A percentile compares a stretch with the other conserved stretches of the same genome.
These are phyloP conservation scores for Colletotrichum somersetense DNA, from an alignment of 2,329 filamentous ascomycete species.

Conservation along the genomic window DNA sequence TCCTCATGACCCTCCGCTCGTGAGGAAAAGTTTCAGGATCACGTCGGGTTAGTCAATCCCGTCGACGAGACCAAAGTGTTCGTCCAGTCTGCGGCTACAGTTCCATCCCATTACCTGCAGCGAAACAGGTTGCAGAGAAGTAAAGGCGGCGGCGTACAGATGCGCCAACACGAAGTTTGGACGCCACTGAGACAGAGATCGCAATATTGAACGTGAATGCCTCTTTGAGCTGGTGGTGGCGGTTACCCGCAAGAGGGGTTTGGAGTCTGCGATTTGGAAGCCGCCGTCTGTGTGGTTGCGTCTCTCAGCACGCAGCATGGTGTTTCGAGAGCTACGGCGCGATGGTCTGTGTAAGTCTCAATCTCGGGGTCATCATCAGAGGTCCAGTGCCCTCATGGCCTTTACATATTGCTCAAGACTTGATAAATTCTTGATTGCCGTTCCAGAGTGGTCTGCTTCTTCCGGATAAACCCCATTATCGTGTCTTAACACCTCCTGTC, in stretches of 20 bases:
- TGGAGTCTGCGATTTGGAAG: not conserved
- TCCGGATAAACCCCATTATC: not conserved
- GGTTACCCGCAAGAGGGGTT: not conserved
- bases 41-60: not conserved
- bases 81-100: not conserved
- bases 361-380: no score
- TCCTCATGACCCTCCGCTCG: not conserved
- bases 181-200: conserved; percentile 13
- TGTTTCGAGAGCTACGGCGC: conserved; percentile 18
- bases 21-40: not conserved
- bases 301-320: not conserved
- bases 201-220: not conserved
- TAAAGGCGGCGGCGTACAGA: conserved; percentile 2
- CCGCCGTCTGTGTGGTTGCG: conserved; percentile 21
- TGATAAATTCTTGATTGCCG: not conserved
- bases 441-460: not conserved
- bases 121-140: not conserved
- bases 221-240: not conserved
- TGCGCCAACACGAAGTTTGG: not conserved
- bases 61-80: not conserved
- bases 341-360: conserved; percentile 16
- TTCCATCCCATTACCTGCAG: not conserved
- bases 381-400: not conserved
- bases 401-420: not conserved
- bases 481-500: not conserved